Percentiles rank a stretch among this genome's conserved stretches.
Evolutionary conservation across 2,329 filamentous ascomycete genomes (phyloP).

Genomic region (Aspergillus jensenii): DNA sequence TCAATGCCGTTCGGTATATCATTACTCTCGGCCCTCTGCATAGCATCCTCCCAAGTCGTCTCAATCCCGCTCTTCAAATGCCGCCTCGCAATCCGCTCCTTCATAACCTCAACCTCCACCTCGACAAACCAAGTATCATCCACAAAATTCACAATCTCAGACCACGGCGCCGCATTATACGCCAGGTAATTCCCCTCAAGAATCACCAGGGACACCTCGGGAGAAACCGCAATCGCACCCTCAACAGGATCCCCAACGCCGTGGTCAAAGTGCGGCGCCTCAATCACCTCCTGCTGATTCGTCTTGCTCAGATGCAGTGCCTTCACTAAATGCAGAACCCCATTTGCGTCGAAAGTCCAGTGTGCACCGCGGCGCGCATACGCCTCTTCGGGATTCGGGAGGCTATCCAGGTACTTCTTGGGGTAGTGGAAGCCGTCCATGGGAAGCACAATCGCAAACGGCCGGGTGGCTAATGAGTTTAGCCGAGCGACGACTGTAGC

Average conservation of each 20-base stretch:
- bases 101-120: background rate
- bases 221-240: too few species aligned
- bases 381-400: too few species aligned
- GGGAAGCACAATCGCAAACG: background rate
- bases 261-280: constrained; percentile 6
- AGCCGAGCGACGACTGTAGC: background rate
- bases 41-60: background rate
- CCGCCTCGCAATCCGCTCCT: background rate
- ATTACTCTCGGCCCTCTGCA: background rate
- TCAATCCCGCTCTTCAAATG: background rate
- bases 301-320: background rate
- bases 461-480: background rate
- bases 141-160: background rate
- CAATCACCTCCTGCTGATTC: background rate
- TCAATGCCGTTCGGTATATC: background rate
- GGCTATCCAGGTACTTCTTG: background rate
- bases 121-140: constrained; percentile 7
- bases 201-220: background rate
- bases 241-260: background rate
- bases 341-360: background rate
- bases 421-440: constrained; percentile 6
- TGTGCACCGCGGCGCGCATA: too few species aligned
- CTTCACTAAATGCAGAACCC: background rate
- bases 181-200: background rate
- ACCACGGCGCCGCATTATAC: background rate